phyloP scores from a whole-genome alignment of 345 rosid genomes.

The Boechera retrofracta region DNA sequence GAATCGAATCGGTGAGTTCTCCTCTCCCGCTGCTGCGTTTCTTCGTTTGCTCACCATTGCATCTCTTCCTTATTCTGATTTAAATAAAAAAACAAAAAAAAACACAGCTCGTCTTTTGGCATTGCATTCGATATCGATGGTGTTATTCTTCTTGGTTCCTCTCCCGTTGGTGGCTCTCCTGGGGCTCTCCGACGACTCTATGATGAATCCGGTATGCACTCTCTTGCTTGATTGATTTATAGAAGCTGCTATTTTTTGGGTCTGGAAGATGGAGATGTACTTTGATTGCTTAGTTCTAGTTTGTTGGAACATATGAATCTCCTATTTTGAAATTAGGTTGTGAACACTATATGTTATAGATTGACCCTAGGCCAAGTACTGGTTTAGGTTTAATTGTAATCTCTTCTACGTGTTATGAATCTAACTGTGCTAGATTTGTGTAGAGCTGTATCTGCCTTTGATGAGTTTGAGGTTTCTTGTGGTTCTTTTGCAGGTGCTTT shows the following conservation, averaged over 20 bases:
- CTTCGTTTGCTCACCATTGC: slow-evolving; percentile 26
- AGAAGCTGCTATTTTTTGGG: neutral
- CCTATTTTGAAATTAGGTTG: neutral
- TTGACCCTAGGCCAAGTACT: neutral
- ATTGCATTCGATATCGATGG: slow-evolving; percentile 93
- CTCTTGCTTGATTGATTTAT: neutral
- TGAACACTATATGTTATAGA: neutral
- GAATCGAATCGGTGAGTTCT: slow-evolving; percentile 39
- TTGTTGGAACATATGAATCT: too few species aligned
- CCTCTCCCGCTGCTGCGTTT: slow-evolving; percentile 4
- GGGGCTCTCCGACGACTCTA: slow-evolving; percentile 64
- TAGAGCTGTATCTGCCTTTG: neutral
- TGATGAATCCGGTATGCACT: slow-evolving; percentile 54
- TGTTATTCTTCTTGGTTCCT: slow-evolving; percentile 71
- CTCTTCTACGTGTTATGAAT: neutral
- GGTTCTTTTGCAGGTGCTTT: slow-evolving; percentile 56
- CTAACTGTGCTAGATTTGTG: neutral
- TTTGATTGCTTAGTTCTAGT: neutral
- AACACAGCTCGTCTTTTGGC: slow-evolving; percentile 62
- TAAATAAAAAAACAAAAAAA: neutral
- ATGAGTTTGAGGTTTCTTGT: slow-evolving; percentile 3
- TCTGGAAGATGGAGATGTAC: neutral
- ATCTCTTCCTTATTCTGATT: neutral
- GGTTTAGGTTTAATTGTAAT: neutral
- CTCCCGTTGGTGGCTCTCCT: slow-evolving; percentile 77